A percentile compares a stretch with the other conserved stretches of the same genome.
phyloP scores from a whole-genome alignment of 192 early-diverging fungal genomes.

The Cladochytrium replicatum region DNA sequence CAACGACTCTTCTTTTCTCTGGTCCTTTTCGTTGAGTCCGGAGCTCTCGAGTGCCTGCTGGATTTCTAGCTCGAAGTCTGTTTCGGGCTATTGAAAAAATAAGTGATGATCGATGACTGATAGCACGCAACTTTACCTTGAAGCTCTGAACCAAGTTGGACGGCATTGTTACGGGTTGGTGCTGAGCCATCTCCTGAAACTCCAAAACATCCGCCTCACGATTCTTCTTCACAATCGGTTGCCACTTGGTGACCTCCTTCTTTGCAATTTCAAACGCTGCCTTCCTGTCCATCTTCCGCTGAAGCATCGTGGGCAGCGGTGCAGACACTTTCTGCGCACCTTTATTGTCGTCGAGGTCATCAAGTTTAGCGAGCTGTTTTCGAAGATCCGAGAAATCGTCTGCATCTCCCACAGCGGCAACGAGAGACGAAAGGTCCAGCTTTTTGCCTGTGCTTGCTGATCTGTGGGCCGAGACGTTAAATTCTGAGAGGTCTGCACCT shows the following conservation, averaged over 20 bases:
- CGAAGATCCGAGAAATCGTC: constrained; percentile 4
- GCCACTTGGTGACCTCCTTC: constrained; percentile 77
- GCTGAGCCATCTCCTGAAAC: too few relatives aligned
- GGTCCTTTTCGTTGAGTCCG: constrained; percentile 69
- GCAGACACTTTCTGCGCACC: not conserved
- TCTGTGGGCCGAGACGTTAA: constrained; percentile 10
- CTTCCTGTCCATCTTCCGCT: constrained; percentile 63
- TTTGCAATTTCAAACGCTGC: constrained; percentile 79
- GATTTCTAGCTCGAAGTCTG: constrained; percentile 74
- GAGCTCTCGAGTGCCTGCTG: constrained; percentile 53
- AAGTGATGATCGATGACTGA: too few relatives aligned
- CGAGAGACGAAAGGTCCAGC: not conserved
- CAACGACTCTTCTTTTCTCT: constrained; percentile 73
- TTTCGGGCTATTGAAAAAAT: constrained; percentile 36
- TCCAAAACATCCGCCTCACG: constrained; percentile 72
- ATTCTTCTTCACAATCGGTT: constrained; percentile 68
- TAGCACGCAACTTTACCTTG: constrained; percentile 23
- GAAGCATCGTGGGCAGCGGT: constrained; percentile 15
- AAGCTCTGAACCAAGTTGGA: constrained; percentile 59
- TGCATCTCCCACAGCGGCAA: not conserved
- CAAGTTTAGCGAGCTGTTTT: constrained; percentile 6
- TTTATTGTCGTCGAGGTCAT: constrained; percentile 9
- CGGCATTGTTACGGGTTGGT: too few relatives aligned
- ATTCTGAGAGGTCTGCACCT: constrained; percentile 17
- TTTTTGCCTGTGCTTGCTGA: constrained; percentile 7